Evolutionary conservation across 305 asterid species (phyloP), one percentile per base, ranked within the genome.

Genomic region (Stenogyne calaminthoides): DNA sequence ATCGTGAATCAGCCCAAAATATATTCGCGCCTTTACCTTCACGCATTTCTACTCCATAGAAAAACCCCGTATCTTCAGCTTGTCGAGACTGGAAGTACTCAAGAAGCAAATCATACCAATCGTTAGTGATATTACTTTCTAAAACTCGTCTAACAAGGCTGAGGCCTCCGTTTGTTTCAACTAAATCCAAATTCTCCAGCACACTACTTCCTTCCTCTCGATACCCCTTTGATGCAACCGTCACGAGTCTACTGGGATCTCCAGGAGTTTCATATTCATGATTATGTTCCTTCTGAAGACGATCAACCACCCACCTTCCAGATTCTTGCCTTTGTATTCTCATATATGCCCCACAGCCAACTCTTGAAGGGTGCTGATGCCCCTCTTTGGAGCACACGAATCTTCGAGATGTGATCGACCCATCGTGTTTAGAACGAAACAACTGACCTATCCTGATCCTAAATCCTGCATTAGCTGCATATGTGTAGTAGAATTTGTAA

Each of bases 341-440:
- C 97, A 91, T 89, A 78, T 80, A 93, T 22, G 96, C 94, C 12
- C 97, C 97, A 72, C 98, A 93, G 6, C 99, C 99, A n/a, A 89
- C 89, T 81, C 99, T 90, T 1, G 97, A 94, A 54, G 99, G 99
- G 80, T 94, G 99, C 72, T 94, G 99, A 72, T 87, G 93, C 76
- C 99, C 99, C 84, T 94, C 99, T 74, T 94, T 94, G 29, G 97
- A 91, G 87, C 99, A 94, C 69, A 94, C 97, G 72, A 94, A 94
- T 85, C 99, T 91, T 44, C 99, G 85, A 7, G 97, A 94, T 68
- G 99, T 94, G 74, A 94, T 94, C 3, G 97, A 90, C 59, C 99
- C 99, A 42, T 94, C 99, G 65, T 82, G 81, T 76, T 94, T 94
- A 9, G 97, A 94, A 40, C 99, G 97, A 79, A 94, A 94, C 70